phyloP scores from a whole-genome alignment of 2,329 filamentous ascomycete genomes.

The Colletotrichum sp. region DNA sequence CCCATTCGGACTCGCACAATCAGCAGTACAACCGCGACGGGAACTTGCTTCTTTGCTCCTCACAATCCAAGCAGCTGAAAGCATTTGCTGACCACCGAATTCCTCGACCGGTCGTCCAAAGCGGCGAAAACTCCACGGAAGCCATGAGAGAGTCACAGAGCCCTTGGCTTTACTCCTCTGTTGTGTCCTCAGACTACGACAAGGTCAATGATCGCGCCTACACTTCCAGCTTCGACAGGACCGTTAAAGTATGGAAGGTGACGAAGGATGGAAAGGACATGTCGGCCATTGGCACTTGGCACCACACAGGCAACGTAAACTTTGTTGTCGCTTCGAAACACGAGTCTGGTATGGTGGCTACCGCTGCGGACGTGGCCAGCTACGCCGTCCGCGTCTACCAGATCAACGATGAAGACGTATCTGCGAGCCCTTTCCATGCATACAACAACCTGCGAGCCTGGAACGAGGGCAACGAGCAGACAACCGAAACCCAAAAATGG shows the following conservation, averaged over 20 bases:
- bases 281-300: slow-evolving; percentile 55
- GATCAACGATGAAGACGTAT: slow-evolving; percentile 40
- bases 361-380: slow-evolving; percentile 59
- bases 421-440: slow-evolving; percentile 37
- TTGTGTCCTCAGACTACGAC: slow-evolving; percentile 66
- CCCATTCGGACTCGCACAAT: slow-evolving; percentile 67
- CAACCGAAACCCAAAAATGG: slow-evolving; percentile 50
- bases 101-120: slow-evolving; percentile 55
- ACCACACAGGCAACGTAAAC: slow-evolving; percentile 64
- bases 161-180: slow-evolving; percentile 68
- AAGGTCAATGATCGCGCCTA: slow-evolving; percentile 49
- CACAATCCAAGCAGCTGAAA: slow-evolving; percentile 44
- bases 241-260: slow-evolving; percentile 64
- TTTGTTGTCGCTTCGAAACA: slow-evolving; percentile 63
- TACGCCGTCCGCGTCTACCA: slow-evolving; percentile 64
- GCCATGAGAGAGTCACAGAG: slow-evolving; percentile 65
- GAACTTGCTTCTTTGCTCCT: slow-evolving; percentile 63
- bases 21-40: slow-evolving; percentile 71
- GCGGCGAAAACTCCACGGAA: slow-evolving; percentile 58
- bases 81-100: slow-evolving; percentile 64
- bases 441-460: slow-evolving; percentile 43
- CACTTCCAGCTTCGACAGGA: slow-evolving; percentile 67
- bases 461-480: slow-evolving; percentile 33
- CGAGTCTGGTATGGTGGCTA: slow-evolving; percentile 56
- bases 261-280: slow-evolving; percentile 43